Base-by-base conservation (phyloP, 371 early-diverging fungal genomes). In the Apophysomyces variabilis region DNA sequence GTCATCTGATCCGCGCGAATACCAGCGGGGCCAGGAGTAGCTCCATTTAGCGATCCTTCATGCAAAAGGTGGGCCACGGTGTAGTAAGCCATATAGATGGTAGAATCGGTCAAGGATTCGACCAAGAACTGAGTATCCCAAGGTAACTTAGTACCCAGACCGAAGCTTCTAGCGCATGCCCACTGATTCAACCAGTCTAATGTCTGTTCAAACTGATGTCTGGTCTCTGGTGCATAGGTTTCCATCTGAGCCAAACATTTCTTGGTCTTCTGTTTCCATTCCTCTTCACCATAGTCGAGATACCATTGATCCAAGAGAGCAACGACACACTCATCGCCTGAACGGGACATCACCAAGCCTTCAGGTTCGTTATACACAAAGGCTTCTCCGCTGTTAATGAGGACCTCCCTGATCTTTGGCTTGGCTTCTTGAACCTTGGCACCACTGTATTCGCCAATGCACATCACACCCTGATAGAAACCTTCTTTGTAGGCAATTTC, bases 81-180 rank as follows among this genome's bases (percentile, higher is more conserved):
- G 85, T 99, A 99, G 87, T 99, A 99, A 38, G 99, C 96, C 99
- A 99, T 99, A 85, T 99, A 99, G 72, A 99, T 99, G 45, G 99
- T 99, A 21, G 99, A 99, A 79, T 99, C 99, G 47, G 96, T 95
- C 39, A 99, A 88, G 35, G 98, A 97, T 86, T 99, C 99, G 69
- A 99, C 97, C 73, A 99, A 84, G 84, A 91, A 98, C 75, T 92
- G 85, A 36, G 88, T 82, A 80, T 99, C 99, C 98, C 99, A 99
- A 26, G 99, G 99, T 65, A 99, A 79, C 64, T 88, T 90, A 67
- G 95, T 92, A 62, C 99, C 99, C 56, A 99, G 87, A 62, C 99
- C 99, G 71, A 96, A 99, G 61, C 93, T 90, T 67, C 99, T 88
- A 43, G 96, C 95, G 82, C 99, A 99, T 4, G 99, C 99, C 99